These are phyloP conservation scores for Bruguiera gymnorhiza DNA, from an alignment of 345 rosid species.

Conservation along the genomic window DNA sequence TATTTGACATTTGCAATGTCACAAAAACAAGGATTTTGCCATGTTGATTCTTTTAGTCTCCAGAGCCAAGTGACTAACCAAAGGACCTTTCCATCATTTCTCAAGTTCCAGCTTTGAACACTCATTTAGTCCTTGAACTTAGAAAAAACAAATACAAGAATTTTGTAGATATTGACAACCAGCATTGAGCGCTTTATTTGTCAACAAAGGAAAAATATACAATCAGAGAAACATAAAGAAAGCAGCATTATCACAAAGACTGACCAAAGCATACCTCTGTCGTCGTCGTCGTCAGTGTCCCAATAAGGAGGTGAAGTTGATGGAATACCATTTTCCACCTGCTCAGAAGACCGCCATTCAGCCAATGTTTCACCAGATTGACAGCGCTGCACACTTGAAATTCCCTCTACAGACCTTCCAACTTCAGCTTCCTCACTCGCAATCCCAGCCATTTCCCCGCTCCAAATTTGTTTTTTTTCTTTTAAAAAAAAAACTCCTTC, in stretches of 20 bases:
- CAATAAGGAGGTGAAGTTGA: conserved; percentile 87
- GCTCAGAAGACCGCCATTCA: conserved; percentile 94
- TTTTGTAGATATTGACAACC: too few relatives aligned
- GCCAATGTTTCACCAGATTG: conserved; percentile 77
- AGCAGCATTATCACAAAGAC: neutral
- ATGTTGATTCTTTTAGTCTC: too few relatives aligned
- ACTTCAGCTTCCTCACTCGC: conserved; percentile 66
- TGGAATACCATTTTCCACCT: conserved; percentile 83
- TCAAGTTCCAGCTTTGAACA: neutral
- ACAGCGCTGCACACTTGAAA: conserved; percentile 54
- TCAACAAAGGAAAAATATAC: neutral
- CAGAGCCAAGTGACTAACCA: too few relatives aligned
- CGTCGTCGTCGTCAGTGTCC: conserved; percentile 85
- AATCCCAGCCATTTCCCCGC: conserved; percentile 65
- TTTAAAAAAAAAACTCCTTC: conserved; percentile 16
- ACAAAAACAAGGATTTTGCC: too few relatives aligned
- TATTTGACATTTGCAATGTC: too few relatives aligned
- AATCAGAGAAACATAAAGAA: neutral
- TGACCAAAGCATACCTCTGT: conserved; percentile 42
- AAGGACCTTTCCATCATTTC: too few relatives aligned
- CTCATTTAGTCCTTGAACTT: neutral
- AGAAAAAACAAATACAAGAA: neutral
- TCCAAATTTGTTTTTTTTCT: neutral
- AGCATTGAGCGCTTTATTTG: neutral
- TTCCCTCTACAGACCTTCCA: conserved; percentile 64